phyloP scores from a whole-genome alignment of 306 rosid genomes.

The Vigna angularis region DNA sequence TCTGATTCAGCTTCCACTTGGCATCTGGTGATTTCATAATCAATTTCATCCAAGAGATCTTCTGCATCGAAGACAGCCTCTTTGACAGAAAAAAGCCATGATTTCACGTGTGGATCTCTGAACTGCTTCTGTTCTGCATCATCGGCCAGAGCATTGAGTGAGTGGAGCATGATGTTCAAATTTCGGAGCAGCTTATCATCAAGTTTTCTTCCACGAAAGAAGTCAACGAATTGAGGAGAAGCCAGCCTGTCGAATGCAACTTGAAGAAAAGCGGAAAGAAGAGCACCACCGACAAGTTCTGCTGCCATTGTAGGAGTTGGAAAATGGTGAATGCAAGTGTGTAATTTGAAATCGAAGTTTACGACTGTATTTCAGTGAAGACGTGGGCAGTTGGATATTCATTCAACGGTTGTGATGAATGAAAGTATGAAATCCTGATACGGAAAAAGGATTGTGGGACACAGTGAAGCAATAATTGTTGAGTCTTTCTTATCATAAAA shows the following conservation, averaged over 20 bases:
- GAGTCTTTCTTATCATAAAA: background rate
- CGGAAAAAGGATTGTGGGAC: too few relatives aligned
- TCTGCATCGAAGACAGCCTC: background rate
- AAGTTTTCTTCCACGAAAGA: background rate
- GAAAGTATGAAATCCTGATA: too few relatives aligned
- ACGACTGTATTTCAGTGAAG: too few relatives aligned
- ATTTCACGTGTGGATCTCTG: background rate
- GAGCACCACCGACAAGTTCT: constrained; percentile 1
- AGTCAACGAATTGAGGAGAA: background rate
- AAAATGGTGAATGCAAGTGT: too few relatives aligned
- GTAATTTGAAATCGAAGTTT: too few relatives aligned
- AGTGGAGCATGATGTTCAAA: background rate
- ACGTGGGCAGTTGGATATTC: too few relatives aligned
- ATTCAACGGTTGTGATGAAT: too few relatives aligned
- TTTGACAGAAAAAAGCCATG: background rate
- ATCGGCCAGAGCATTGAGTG: background rate
- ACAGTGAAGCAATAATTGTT: too few relatives aligned
- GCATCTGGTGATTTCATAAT: background rate
- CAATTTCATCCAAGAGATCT: background rate
- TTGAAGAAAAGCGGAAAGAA: constrained; percentile 16
- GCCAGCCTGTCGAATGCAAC: background rate
- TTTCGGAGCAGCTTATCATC: too few relatives aligned
- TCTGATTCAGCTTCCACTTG: background rate
- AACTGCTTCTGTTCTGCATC: background rate
- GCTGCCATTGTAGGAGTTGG: background rate